These are phyloP conservation scores for Thalassiosira mediterranea DNA, from an alignment of 352 stramenopile species.

Conservation along the genomic window DNA sequence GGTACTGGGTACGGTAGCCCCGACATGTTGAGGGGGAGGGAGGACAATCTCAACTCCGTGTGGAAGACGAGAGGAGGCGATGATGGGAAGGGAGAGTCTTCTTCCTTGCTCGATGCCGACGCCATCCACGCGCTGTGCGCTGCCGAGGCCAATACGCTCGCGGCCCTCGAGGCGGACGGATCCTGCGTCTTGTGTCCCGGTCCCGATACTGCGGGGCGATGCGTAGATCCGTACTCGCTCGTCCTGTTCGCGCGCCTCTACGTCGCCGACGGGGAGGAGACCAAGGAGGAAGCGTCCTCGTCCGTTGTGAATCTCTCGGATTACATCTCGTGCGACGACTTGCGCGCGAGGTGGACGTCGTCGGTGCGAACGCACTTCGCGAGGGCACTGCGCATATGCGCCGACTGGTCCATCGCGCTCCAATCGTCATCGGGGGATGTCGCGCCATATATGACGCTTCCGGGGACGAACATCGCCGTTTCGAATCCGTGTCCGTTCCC, in stretches of 20 bases:
- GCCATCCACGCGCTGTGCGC: neutral
- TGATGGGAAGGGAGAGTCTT: no score
- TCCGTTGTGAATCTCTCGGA: neutral
- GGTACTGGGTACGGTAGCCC: neutral
- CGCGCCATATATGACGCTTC: no score
- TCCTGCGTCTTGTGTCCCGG: neutral
- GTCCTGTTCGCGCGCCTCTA: neutral
- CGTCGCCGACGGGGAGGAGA: neutral
- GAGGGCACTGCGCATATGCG: slow-evolving; percentile 5
- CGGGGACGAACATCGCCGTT: no score
- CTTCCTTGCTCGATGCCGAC: neutral
- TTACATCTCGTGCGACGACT: slow-evolving; percentile 5
- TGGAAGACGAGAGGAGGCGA: slow-evolving; percentile 2
- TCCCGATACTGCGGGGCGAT: neutral
- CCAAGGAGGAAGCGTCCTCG: no score
- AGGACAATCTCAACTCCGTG: slow-evolving; percentile 1
- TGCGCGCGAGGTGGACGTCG: neutral
- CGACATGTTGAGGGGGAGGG: neutral
- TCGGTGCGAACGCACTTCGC: neutral
- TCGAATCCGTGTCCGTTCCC: no score
- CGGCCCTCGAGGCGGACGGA: neutral
- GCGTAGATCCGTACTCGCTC: slow-evolving; percentile 4
- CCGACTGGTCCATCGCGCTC: slow-evolving; percentile 9
- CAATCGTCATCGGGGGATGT: no score
- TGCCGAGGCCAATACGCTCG: neutral